Base-by-base conservation (phyloP, 2,329 filamentous ascomycete genomes). In the Cyphellophora attinorum region DNA sequence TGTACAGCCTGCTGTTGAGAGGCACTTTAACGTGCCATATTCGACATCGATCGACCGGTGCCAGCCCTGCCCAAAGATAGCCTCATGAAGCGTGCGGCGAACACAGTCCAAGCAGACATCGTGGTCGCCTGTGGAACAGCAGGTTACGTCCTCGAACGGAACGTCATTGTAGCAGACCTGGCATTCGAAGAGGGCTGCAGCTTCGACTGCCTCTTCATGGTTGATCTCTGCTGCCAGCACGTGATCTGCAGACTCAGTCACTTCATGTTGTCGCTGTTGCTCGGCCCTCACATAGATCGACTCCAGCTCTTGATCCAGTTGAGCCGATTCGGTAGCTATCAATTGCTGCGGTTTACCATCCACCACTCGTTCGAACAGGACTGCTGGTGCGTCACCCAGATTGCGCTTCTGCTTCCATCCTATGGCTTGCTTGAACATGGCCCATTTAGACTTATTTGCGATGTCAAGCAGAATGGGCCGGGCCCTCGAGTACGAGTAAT, bases 41-140 rank as follows among this genome's bases (percentile, higher is more conserved):
- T 77, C 70, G 17, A 74, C 59, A 52, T 91, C 73, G 48, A 95
- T 80, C 49, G 76, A 91, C 39, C 81, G 78, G 32, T 76, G 74
- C 85, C 89, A 95, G 34, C 85, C 85, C 56, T 96, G 91, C 0
- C 91, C 91, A 54, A 93, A 96, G 0, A 96, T 65, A 2, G 88
- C 86, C 55, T 96, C 89, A 32, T 80, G 81, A 39, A 89, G 72
- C 8, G 86, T 80, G 45, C 81, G 76, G 44, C 80, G 79, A 33
- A 96, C 79, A 57, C 91, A 96, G 29, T 74, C 74, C 58, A 88
- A 59, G 43, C 65, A 68, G 21, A 67, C 63, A n/a, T 63, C 47
- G 49, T 68, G 65, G 15, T 47, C 49, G 31, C 52, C 50, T 8
- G 51, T 49, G 11, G 62, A 64, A 45, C 65, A 68, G 6, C 59